Conservation (phyloP, 73 alveolate species). For the Paramecium tetraurelia region DNA sequence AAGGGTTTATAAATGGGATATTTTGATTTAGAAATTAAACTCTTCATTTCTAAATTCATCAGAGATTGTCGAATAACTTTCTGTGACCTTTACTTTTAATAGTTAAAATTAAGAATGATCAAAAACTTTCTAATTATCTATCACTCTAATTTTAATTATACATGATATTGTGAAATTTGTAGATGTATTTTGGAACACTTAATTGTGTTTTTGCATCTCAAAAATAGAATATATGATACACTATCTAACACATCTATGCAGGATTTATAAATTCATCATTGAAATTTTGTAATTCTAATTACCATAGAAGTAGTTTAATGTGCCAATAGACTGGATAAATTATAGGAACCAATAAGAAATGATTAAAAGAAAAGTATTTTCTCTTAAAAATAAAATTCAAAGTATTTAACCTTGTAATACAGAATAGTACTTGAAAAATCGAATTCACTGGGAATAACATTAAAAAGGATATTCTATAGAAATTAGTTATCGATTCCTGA, state of each 20-base stretch:
- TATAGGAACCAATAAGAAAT: constrained; percentile 81
- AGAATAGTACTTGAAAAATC: constrained; percentile 65
- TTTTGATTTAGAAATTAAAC: constrained; percentile 70
- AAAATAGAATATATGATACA: too few relatives aligned
- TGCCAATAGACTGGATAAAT: constrained; percentile 95
- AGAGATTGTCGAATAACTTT: constrained; percentile 60
- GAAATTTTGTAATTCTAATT: too few relatives aligned
- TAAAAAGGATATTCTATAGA: constrained; percentile 49
- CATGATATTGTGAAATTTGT: too few relatives aligned
- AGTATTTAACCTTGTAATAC: constrained; percentile 76
- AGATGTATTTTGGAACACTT: too few relatives aligned
- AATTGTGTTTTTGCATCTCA: too few relatives aligned
- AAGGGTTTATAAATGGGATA: constrained; percentile 55
- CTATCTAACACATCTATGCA: too few relatives aligned
- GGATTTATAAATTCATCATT: too few relatives aligned
- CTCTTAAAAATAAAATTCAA: constrained; percentile 48
- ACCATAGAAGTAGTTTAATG: constrained; percentile 82
- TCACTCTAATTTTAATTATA: too few relatives aligned
- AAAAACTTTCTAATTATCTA: too few relatives aligned
- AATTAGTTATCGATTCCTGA: neutral
- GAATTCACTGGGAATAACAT: constrained; percentile 34
- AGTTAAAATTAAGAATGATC: too few relatives aligned
- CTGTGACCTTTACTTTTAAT: too few relatives aligned
- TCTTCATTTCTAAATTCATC: constrained; percentile 77
- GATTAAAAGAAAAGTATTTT: constrained; percentile 10